Base-by-base conservation (phyloP, 148 eudicot genomes). In the Talinum fruticosum region DNA sequence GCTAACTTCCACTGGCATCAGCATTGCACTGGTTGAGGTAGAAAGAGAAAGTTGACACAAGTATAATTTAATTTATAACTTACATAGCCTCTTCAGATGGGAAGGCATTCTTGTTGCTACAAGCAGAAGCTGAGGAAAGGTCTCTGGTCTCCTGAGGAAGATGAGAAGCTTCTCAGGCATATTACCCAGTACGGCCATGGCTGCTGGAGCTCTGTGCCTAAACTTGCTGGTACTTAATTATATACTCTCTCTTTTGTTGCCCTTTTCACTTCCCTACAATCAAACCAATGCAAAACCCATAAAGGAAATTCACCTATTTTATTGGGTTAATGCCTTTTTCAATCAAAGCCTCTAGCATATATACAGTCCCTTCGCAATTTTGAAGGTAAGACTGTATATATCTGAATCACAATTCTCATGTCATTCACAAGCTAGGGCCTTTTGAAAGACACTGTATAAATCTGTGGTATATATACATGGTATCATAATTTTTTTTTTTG, bases 71-170 rank as follows among this genome's bases (percentile, higher is more conserved):
- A 66, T 47, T 66, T 30, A 14, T 24, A 51, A 16, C 12, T 28
- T 26, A n/a, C 13, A 37, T 28, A 26, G 21, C 23, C 69, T 36
- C 12, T 1, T 36, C 30, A 70, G 30, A 93, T 94, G 98, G 97
- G 93, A 41, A 94, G 97, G 71, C 98, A 94, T 79, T 91, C 98
- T 78, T 93, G 97, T 34, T 94, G 98, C 76, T 91, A 86, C 78
- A 94, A 94, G 80, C 98, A 94, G 84, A 94, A 94, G 86, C 86
- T 94, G 19, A 89, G 98, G 74, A 94, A 94, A 87, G 98, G 98
- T 10, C 89, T 95, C 1, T 95, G 98, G 98, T 95, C 98, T 67
- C 98, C 98, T 26, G 98, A 95, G 66, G 98, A 95, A 91, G 98
- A 95, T 88, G 98, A 92, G 76, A 95, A 92, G 41, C 98, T 95